These are phyloP conservation scores for Fraxinus anomala DNA, from an alignment of 257 asterid genomes.

Conservation along the genomic window DNA sequence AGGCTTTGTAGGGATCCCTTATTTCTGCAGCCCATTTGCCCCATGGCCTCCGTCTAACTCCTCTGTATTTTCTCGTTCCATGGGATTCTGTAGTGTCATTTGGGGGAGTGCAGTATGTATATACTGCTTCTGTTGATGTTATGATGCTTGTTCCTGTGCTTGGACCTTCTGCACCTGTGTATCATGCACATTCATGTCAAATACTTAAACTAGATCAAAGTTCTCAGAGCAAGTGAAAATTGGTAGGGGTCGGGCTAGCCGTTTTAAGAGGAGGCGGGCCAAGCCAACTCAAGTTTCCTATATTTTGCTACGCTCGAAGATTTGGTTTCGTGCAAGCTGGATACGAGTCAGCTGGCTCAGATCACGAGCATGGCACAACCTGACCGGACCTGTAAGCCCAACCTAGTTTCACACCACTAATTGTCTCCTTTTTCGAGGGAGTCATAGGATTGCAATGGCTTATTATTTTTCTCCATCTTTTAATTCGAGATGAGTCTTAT, in stretches of 20 bases:
- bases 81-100: slow-evolving; percentile 12
- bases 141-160: slow-evolving; percentile 28
- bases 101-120: slow-evolving; percentile 40
- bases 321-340: not conserved
- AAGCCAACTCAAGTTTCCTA: not conserved
- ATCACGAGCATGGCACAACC: not conserved
- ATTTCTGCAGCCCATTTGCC: slow-evolving; percentile 68
- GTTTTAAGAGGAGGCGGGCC: not conserved
- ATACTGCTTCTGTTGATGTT: slow-evolving; percentile 41
- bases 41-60: slow-evolving; percentile 60
- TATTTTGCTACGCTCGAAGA: not conserved
- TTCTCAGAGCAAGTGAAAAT: not conserved
- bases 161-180: slow-evolving; percentile 32
- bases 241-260: not conserved
- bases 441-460: not conserved
- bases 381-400: not conserved
- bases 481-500: too few species aligned
- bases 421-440: not conserved
- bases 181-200: not conserved
- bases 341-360: not conserved
- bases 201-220: not conserved
- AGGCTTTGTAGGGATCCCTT: slow-evolving; percentile 50
- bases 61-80: slow-evolving; percentile 40
- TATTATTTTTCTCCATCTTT: too few species aligned
- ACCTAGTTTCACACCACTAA: not conserved